phyloP scores from a whole-genome alignment of 2,329 filamentous ascomycete species.

The Lachnum nothofagi region DNA sequence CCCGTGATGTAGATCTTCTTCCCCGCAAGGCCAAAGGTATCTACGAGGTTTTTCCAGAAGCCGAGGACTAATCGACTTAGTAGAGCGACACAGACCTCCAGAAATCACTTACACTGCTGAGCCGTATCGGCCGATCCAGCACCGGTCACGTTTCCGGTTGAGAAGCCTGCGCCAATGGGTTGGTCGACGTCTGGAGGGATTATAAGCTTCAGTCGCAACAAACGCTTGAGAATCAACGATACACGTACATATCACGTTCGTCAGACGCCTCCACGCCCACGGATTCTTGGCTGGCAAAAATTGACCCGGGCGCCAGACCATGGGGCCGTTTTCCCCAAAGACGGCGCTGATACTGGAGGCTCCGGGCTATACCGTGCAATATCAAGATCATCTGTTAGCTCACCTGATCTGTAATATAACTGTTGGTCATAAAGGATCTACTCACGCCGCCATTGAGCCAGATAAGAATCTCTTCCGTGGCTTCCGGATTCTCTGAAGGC shows the following conservation, averaged over 20 bases:
- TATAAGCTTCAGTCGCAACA: too few species aligned
- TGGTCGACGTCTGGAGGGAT: slow-evolving; percentile 30
- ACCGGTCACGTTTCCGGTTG: slow-evolving; percentile 48
- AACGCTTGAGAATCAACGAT: too few species aligned
- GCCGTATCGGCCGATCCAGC: slow-evolving; percentile 49
- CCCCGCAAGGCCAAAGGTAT: slow-evolving; percentile 50
- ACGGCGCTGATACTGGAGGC: slow-evolving; percentile 88
- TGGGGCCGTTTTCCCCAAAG: slow-evolving; percentile 51
- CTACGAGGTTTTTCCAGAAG: slow-evolving; percentile 59
- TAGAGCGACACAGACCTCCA: too few species aligned
- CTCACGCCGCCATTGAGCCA: slow-evolving; percentile 96
- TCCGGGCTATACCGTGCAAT: too few species aligned
- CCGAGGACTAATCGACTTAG: too few species aligned
- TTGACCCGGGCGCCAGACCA: slow-evolving; percentile 28
- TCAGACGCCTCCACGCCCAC: slow-evolving; percentile 29
- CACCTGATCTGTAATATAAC: too few species aligned
- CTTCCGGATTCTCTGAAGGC: slow-evolving; percentile 44
- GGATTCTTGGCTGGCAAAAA: slow-evolving; percentile 26
- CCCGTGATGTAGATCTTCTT: slow-evolving; percentile 60
- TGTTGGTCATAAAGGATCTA: background rate
- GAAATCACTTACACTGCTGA: too few species aligned
- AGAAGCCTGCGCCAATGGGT: slow-evolving; percentile 43
- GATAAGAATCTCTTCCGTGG: slow-evolving; percentile 49
- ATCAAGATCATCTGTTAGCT: too few species aligned
- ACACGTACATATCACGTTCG: too few species aligned